Base-by-base conservation (phyloP, 495 filamentous ascomycete species). In the Neurospora sublineolata region DNA sequence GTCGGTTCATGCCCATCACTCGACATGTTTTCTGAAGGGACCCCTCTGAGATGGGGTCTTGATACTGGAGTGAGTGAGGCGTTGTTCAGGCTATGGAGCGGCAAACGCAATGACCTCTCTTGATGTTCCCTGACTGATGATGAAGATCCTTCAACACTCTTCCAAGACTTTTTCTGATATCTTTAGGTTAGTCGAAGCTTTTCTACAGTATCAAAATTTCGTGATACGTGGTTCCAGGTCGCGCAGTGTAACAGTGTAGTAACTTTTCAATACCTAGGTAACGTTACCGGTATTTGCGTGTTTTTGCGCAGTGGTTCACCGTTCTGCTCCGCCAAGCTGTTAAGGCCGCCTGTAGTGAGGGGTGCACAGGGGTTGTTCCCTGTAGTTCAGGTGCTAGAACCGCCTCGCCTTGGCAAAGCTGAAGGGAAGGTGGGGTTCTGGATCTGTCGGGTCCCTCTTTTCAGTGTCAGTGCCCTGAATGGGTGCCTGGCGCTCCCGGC, bases 21-120 rank as follows among this genome's bases (percentile, higher is more conserved):
- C 37, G 73, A 77, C 73, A 74, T 77, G 42, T 71, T 74, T 27
- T 40, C 52, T 33, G 27, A 18, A 60, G 27, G 33, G 67, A 20
- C 52, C 27, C 52, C 52, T 60, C 52, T 60, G 52, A 60, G 27
- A 64, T 33, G 52, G 30, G 33, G 27, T 33, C 27, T 16, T 33
- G 27, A 64, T 64, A 33, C 27, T 18, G 52, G 14, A 60, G 52
- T 60, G 52, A 60, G 52, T 30, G 23, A 33, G 52, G 52, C 33
- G 27, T 60, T 60, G 23, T 60, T 16, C 44, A 52, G 44, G 44
- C 20, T 60, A 30, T 60, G 14, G 52, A 60, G 52, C 52, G 27
- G 52, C 52, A 60, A 46, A 33, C 14, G 52, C 27, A 33, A 18
- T 33, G 52, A 64, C 52, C 52, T 64, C 52, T 18, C 14, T 64